Conservation (phyloP, 371 early-diverging fungal genomes). For the Cokeromyces recurvatus region DNA sequence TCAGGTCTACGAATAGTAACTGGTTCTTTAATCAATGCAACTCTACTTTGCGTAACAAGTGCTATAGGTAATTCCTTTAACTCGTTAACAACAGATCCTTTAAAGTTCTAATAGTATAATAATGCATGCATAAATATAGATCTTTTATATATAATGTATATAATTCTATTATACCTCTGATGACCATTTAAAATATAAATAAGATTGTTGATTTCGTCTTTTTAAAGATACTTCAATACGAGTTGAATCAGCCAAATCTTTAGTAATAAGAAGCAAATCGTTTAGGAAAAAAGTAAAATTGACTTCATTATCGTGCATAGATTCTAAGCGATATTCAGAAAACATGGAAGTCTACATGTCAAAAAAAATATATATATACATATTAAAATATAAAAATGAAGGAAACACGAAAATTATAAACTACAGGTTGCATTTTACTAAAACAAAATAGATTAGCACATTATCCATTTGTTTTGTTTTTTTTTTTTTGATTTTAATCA, state of each 20-base stretch:
- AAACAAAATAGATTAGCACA: neutral
- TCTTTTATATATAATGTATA: too few species aligned
- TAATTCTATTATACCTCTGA: conserved; percentile 8
- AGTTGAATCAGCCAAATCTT: conserved; percentile 32
- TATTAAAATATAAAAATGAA: neutral
- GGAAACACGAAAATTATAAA: neutral
- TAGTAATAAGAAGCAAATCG: conserved; percentile 43
- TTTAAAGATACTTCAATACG: conserved; percentile 31
- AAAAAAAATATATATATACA: neutral
- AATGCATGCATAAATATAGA: too few species aligned
- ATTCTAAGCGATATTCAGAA: conserved; percentile 51
- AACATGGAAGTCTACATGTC: conserved; percentile 46
- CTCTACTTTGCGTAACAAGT: conserved; percentile 2
- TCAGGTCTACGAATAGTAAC: conserved; percentile 5
- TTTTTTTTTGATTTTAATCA: neutral
- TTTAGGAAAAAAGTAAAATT: conserved; percentile 42
- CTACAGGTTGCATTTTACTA: conserved; percentile 26
- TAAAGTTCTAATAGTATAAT: conserved; percentile 1
- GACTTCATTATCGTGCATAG: conserved; percentile 41
- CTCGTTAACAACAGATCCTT: conserved; percentile 25
- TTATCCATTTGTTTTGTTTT: too few species aligned
- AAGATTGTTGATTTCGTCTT: conserved; percentile 33
- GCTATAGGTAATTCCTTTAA: conserved; percentile 35
- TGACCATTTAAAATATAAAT: conserved; percentile 31
- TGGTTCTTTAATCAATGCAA: conserved; percentile 14